phyloP scores from a whole-genome alignment of 768 basidiomycete species.

The Pleurotus pulmonarius region DNA sequence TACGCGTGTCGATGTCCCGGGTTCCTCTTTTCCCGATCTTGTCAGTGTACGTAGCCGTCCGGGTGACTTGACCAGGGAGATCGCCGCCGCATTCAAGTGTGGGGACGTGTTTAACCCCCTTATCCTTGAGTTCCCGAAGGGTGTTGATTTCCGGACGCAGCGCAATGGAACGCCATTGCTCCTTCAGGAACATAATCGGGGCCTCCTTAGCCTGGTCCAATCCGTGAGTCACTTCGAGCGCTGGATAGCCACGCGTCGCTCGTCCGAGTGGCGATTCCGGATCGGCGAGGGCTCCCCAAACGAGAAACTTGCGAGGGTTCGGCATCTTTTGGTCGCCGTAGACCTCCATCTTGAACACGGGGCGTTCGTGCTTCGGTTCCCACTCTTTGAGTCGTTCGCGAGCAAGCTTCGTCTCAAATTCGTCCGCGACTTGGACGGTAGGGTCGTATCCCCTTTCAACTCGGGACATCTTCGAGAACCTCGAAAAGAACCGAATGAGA shows the following conservation, averaged over 20 bases:
- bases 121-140: constrained; percentile 1
- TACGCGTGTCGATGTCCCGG: not conserved
- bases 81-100: constrained; percentile 20
- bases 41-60: constrained; percentile 8
- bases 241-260: constrained; percentile 3
- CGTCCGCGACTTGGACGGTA: too few species aligned
- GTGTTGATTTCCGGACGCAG: constrained; percentile 5
- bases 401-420: too few species aligned
- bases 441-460: too few species aligned
- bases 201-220: not conserved
- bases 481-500: too few species aligned
- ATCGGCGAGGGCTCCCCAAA: constrained; percentile 4
- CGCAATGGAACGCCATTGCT: constrained; percentile 5
- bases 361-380: not conserved
- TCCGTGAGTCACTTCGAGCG: not conserved
- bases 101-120: constrained; percentile 17
- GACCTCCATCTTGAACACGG: not conserved
- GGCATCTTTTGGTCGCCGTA: not conserved
- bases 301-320: not conserved
- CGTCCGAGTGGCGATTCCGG: constrained; percentile 5
- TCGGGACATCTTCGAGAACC: too few species aligned
- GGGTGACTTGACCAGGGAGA: constrained; percentile 10
- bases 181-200: constrained; percentile 3
- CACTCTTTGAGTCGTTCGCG: too few species aligned
- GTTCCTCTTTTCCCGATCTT: constrained; percentile 6